Evolutionary conservation across 371 early-diverging fungal genomes (phyloP).

Genomic region (Apophysomyces sp.): DNA sequence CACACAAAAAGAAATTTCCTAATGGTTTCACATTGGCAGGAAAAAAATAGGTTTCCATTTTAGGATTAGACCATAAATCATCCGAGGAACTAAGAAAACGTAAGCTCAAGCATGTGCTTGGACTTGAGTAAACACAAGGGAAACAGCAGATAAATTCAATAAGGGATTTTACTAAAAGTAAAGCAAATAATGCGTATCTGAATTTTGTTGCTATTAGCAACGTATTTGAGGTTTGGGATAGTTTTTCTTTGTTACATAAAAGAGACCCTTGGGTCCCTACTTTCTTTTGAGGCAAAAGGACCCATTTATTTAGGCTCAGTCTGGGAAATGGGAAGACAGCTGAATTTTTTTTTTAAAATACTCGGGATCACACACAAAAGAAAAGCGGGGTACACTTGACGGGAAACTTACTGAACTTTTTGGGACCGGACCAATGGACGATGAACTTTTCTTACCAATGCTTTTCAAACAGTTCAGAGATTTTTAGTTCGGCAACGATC

Average conservation of each 20-base stretch:
- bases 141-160: too few species aligned
- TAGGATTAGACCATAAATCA: background rate
- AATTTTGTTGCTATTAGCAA: too few species aligned
- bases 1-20: conserved; percentile 11
- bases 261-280: conserved; percentile 3
- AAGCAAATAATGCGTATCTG: too few species aligned
- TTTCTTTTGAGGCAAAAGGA: background rate
- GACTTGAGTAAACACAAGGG: too few species aligned
- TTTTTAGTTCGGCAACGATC: background rate
- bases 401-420: background rate
- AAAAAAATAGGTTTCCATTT: background rate
- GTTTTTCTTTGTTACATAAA: conserved; percentile 3
- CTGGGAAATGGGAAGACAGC: conserved; percentile 1
- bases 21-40: conserved; percentile 3
- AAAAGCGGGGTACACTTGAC: background rate
- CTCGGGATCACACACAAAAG: background rate
- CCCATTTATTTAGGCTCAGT: background rate
- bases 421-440: background rate
- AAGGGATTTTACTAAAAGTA: too few species aligned
- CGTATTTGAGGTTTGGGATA: too few species aligned
- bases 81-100: background rate
- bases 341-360: background rate
- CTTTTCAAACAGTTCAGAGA: background rate
- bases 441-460: background rate
- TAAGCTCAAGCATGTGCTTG: background rate